A percentile compares a stretch with the other conserved stretches of the same genome.
Evolutionary conservation across 139 green algal genomes (phyloP).

Genomic region (Chlamydomonas sp.): DNA sequence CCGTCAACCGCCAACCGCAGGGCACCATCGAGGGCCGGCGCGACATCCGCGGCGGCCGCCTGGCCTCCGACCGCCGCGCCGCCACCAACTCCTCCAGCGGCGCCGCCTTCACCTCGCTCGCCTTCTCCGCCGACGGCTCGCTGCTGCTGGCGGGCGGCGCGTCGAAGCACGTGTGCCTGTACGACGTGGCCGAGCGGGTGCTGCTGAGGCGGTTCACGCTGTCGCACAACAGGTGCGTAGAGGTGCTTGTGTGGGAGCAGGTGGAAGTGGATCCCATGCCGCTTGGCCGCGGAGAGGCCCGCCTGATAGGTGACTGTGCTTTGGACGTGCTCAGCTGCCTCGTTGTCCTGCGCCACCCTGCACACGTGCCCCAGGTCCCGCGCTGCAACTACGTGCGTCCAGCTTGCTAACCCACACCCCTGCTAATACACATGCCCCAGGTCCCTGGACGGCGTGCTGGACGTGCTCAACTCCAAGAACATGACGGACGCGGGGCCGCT

Average conservation of each 20-base stretch:
- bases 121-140: slow-evolving; percentile 90
- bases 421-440: slow-evolving; percentile 43
- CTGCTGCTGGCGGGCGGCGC: slow-evolving; percentile 87
- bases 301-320: too few relatives aligned
- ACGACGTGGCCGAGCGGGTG: slow-evolving; percentile 92
- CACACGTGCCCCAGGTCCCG: too few relatives aligned
- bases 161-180: slow-evolving; percentile 91
- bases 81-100: slow-evolving; percentile 76
- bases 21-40: slow-evolving; percentile 85
- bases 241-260: neutral
- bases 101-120: slow-evolving; percentile 86
- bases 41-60: slow-evolving; percentile 88
- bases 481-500: slow-evolving; percentile 94
- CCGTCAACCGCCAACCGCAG: slow-evolving; percentile 43
- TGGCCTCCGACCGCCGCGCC: slow-evolving; percentile 74
- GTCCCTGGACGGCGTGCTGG: slow-evolving; percentile 92
- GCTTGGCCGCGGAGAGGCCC: too few relatives aligned
- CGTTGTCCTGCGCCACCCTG: too few relatives aligned
- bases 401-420: too few relatives aligned
- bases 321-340: too few relatives aligned
- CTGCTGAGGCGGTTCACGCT: slow-evolving; percentile 91
- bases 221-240: slow-evolving; percentile 12
- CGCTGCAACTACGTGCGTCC: too few relatives aligned
- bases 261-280: too few relatives aligned
- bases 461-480: slow-evolving; percentile 90